Evolutionary conservation across 352 stramenopile species (phyloP), one percentile per base, ranked within the genome.

Genomic region (Pythium aristosporum): DNA sequence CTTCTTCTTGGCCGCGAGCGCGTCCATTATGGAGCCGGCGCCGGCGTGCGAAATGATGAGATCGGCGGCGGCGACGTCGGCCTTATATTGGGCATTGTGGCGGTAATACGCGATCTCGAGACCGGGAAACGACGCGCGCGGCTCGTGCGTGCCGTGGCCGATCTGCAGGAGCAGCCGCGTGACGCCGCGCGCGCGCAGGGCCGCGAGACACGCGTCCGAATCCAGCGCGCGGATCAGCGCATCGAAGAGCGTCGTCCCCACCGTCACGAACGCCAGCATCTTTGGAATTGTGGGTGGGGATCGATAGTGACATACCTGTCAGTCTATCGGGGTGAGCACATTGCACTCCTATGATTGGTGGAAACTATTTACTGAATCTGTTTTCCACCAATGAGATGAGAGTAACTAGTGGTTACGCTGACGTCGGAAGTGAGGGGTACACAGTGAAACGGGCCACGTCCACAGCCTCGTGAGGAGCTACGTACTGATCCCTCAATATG

Each of bases 21-120:
- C 85, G 74, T 98, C 96, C 83, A 98, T 97, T 54, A 98, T 88
- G 25, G 89, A 98, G 9, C 94, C 94, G 16, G 96, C 95, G 36
- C 96, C 95, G 0, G 95, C 96, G 75, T 99, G 96, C 61, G 87
- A 98, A 49, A 99, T 85, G 54, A 99, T 87, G 44, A 98, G 77
- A 66, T 98, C 91, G 20, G 96, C 94, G 9, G 59, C 32, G 25
- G 73, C 74, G 70, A 99, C 98, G 74, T 99, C 94, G 23, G 77
- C 56, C 41, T 91, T 83, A 65, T 99, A 87, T 25, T 90, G 90
- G 57, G 87, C 73, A 65, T 96, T 89, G 72, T 98, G 97, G 48
- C 91, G 80, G 72, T 98, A 99, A 39, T 71, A 84, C 10, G 58
- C 67, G 32, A 89, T 60, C 34, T 67, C n/a, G 5, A 90, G 44